phyloP scores from a whole-genome alignment of 192 early-diverging fungal species.

The Gigaspora rosea region DNA sequence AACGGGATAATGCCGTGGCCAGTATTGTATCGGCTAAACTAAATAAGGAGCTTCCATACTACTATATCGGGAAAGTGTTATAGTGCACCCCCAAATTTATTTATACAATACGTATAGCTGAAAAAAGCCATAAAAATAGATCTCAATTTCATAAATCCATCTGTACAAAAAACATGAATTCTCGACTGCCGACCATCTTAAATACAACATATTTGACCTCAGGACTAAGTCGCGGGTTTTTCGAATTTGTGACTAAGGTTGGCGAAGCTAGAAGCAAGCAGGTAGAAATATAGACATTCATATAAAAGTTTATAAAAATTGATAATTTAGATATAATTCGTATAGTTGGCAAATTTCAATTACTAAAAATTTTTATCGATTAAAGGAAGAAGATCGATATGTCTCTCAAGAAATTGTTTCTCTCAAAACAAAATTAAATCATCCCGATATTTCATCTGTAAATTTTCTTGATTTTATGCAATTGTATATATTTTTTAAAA shows the following conservation, averaged over 20 bases:
- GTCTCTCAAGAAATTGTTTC: slow-evolving; percentile 12
- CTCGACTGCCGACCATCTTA: slow-evolving; percentile 27
- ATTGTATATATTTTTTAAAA: background rate
- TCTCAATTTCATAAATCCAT: too few relatives aligned
- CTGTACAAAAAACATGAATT: background rate
- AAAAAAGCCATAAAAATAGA: too few relatives aligned
- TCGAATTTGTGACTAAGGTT: slow-evolving; percentile 23
- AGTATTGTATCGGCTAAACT: too few relatives aligned
- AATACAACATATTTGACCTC: slow-evolving; percentile 25
- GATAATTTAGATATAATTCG: too few relatives aligned
- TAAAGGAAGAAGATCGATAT: slow-evolving; percentile 30
- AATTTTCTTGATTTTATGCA: background rate
- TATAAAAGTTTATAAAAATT: background rate
- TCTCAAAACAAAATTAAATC: slow-evolving; percentile 22
- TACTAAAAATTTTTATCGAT: too few relatives aligned
- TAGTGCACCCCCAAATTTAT: too few relatives aligned
- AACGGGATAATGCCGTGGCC: too few relatives aligned
- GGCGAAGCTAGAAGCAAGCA: slow-evolving; percentile 32
- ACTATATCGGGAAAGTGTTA: too few relatives aligned
- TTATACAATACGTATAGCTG: too few relatives aligned
- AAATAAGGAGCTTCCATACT: too few relatives aligned
- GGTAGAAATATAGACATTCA: background rate
- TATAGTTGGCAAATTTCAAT: too few relatives aligned
- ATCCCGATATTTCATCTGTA: slow-evolving; percentile 23
- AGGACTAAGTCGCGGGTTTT: slow-evolving; percentile 20